Conservation (phyloP, 352 stramenopile species). For the Plasmopara muralis region DNA sequence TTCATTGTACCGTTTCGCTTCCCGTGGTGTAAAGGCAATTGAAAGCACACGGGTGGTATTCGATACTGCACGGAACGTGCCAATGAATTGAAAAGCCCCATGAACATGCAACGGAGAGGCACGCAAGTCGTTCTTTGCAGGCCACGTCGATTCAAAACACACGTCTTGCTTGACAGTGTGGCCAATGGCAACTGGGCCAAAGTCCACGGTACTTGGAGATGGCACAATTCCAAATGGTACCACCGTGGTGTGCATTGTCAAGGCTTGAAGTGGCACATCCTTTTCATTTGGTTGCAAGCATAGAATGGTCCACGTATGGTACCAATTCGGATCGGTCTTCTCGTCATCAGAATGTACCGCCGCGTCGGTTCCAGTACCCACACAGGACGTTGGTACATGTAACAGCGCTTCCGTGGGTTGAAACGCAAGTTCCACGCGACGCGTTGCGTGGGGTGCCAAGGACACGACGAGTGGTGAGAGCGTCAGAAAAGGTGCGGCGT, state of each 20-base stretch:
- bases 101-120: constrained; percentile 66
- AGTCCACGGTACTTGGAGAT: constrained; percentile 49
- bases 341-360: constrained; percentile 1
- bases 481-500: constrained; percentile 29
- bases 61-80: constrained; percentile 42
- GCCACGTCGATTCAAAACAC: constrained; percentile 39
- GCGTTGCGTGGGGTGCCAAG: constrained; percentile 29
- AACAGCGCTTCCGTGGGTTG: constrained; percentile 30
- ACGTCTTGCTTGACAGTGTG: constrained; percentile 51
- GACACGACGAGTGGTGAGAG: constrained; percentile 64
- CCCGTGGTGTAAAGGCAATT: constrained; percentile 64
- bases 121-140: constrained; percentile 24
- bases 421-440: constrained; percentile 84
- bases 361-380: background rate
- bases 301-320: constrained; percentile 69
- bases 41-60: constrained; percentile 19
- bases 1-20: constrained; percentile 58
- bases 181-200: constrained; percentile 85
- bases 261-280: constrained; percentile 31
- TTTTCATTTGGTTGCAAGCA: constrained; percentile 39
- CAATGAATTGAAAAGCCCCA: constrained; percentile 79
- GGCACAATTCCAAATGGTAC: constrained; percentile 36
- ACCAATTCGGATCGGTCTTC: constrained; percentile 34
- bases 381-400: constrained; percentile 1
- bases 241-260: constrained; percentile 63